Conservation (phyloP, 1,284 basidiomycete genomes). For the Boletus sp. region DNA sequence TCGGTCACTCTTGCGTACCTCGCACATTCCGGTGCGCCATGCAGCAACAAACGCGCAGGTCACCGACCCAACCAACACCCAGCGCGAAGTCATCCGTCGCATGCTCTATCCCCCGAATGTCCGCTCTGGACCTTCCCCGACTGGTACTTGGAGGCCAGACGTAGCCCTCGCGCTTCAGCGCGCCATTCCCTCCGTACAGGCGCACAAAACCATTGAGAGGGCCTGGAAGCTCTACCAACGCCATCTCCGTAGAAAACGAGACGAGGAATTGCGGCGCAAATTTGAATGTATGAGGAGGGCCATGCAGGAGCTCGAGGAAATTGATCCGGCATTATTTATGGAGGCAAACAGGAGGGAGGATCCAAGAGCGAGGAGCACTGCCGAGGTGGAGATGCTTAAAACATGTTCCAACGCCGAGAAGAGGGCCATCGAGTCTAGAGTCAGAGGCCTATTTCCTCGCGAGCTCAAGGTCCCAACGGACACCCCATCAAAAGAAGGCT, state of each 20-base stretch:
- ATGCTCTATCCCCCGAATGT: constrained; percentile 80
- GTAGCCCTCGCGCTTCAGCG: constrained; percentile 69
- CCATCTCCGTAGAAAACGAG: constrained; percentile 69
- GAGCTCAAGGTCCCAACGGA: constrained; percentile 79
- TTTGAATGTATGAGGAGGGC: constrained; percentile 78
- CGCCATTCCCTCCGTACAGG: constrained; percentile 83
- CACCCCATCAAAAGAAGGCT: constrained; percentile 74
- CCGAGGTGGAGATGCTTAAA: constrained; percentile 63
- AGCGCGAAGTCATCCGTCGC: constrained; percentile 74
- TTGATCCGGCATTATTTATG: constrained; percentile 69
- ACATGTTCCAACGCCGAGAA: constrained; percentile 68
- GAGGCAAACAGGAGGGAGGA: constrained; percentile 80
- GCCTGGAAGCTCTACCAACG: constrained; percentile 88
- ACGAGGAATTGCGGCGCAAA: constrained; percentile 70
- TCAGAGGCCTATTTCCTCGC: constrained; percentile 83
- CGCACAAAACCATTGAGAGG: constrained; percentile 92
- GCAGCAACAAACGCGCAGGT: constrained; percentile 33
- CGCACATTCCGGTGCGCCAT: constrained; percentile 45
- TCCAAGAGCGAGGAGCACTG: constrained; percentile 61
- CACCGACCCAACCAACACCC: constrained; percentile 52
- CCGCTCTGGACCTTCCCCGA: constrained; percentile 69
- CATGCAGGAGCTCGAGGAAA: constrained; percentile 76
- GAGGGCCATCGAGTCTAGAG: constrained; percentile 73
- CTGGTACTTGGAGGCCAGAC: constrained; percentile 81
- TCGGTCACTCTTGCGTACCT: constrained; percentile 36